phyloP scores from a whole-genome alignment of 202 grass and related monocot genomes.

The Setaria viridis region DNA sequence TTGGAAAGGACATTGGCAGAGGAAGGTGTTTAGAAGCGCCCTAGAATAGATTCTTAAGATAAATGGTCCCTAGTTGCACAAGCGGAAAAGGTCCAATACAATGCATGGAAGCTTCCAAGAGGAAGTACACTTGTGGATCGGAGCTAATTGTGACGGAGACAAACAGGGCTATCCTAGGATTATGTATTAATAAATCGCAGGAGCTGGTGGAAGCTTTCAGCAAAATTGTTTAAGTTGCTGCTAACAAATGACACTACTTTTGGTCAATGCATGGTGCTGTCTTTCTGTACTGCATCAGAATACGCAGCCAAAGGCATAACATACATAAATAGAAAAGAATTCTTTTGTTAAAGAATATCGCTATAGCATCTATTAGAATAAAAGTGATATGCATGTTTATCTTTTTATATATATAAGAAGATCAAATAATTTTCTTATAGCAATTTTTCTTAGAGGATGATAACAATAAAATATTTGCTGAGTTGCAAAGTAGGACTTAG shows the following conservation, averaged over 20 bases:
- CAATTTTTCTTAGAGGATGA: neutral
- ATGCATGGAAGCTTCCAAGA: slow-evolving; percentile 41
- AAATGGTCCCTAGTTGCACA: neutral
- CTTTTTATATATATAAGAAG: neutral
- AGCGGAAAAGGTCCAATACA: neutral
- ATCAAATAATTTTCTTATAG: neutral
- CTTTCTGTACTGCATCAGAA: neutral
- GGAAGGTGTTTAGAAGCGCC: slow-evolving; percentile 49
- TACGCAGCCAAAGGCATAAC: neutral
- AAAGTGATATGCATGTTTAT: neutral
- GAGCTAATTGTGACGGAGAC: neutral
- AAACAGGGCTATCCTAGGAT: neutral
- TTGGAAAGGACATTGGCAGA: slow-evolving; percentile 29
- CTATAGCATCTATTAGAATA: neutral
- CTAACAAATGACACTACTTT: neutral
- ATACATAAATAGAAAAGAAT: neutral
- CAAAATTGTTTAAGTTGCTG: neutral
- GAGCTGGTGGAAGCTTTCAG: neutral
- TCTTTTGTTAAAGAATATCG: neutral
- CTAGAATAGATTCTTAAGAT: slow-evolving; percentile 6
- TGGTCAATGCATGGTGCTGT: neutral
- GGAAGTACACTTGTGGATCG: neutral
- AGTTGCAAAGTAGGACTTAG: slow-evolving; percentile 12
- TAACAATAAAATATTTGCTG: neutral
- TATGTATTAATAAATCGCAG: neutral